Percentiles rank a stretch among this genome's conserved stretches.
Conservation (phyloP, 1,284 basidiomycete genomes). For the Cryptococcus jaspeensis region DNA sequence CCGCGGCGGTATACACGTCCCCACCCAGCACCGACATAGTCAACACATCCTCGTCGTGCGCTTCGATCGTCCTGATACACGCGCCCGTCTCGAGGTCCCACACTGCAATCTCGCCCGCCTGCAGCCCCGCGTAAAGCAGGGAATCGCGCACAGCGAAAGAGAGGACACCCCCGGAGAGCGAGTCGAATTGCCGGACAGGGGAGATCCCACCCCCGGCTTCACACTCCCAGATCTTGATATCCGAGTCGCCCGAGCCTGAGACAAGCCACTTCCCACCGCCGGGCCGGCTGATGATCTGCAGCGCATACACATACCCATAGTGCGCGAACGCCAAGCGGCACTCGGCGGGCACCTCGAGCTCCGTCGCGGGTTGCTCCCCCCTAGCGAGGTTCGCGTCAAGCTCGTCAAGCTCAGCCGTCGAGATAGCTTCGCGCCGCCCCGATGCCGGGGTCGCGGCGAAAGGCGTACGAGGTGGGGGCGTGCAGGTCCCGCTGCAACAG, state of each 20-base stretch:
- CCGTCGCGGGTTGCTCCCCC: constrained; percentile 23
- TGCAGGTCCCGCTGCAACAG: constrained; percentile 25
- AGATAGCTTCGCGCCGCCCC: constrained; percentile 14
- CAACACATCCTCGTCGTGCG: constrained; percentile 80
- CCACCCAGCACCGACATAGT: constrained; percentile 70
- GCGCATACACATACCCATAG: constrained; percentile 90
- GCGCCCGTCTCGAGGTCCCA: constrained; percentile 88
- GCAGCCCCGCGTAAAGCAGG: constrained; percentile 86
- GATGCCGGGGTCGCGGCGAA: constrained; percentile 12
- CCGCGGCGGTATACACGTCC: constrained; percentile 78
- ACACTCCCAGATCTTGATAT: constrained; percentile 86
- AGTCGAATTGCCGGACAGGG: constrained; percentile 31
- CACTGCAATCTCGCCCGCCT: constrained; percentile 88
- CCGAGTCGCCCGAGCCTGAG: constrained; percentile 85
- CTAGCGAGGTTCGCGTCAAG: constrained; percentile 7
- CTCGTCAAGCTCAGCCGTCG: constrained; percentile 20
- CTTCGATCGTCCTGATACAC: constrained; percentile 78
- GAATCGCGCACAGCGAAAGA: constrained; percentile 72
- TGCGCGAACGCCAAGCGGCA: constrained; percentile 84
- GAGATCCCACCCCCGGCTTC: constrained; percentile 37
- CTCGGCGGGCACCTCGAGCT: constrained; percentile 60
- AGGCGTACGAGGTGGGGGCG: constrained; percentile 25
- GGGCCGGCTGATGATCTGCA: constrained; percentile 57
- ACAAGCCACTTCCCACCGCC: constrained; percentile 61
- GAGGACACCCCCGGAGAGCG: constrained; percentile 60